These are phyloP conservation scores for Boletus pseudo-olivaceus DNA, from an alignment of 768 basidiomycete genomes.

Conservation along the genomic window DNA sequence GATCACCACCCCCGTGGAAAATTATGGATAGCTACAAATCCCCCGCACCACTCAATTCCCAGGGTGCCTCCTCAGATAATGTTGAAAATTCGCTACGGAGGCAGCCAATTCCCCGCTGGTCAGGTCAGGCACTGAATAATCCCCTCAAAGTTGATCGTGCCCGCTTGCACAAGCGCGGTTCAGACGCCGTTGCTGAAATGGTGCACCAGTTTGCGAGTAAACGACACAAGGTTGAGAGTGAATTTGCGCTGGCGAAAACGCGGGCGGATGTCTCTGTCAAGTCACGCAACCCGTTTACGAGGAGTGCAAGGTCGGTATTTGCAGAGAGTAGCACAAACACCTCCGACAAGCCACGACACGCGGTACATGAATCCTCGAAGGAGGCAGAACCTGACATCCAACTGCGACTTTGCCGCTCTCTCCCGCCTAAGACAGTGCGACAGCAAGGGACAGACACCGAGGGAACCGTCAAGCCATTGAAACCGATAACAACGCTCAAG, in stretches of 20 bases:
- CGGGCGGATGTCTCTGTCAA: neutral
- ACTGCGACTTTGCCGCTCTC: conserved; percentile 7
- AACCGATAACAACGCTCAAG: conserved; percentile 29
- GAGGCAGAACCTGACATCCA: neutral
- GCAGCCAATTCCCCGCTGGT: neutral
- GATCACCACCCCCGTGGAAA: conserved; percentile 28
- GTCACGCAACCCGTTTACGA: conserved; percentile 24
- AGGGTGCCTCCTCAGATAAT: neutral
- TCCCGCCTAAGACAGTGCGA: neutral
- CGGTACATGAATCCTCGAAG: neutral
- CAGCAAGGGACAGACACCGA: neutral
- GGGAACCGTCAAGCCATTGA: conserved; percentile 16
- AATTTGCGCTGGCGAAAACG: conserved; percentile 16
- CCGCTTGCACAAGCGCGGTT: conserved; percentile 26
- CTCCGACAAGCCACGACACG: neutral
- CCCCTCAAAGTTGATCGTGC: conserved; percentile 19
- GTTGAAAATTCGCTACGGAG: neutral
- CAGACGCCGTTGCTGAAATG: conserved; percentile 19
- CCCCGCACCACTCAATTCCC: neutral
- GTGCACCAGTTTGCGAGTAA: conserved; percentile 21
- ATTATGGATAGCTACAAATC: neutral
- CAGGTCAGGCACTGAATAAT: conserved; percentile 4
- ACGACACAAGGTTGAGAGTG: conserved; percentile 19
- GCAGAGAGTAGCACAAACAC: conserved; percentile 1
- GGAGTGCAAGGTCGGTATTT: conserved; percentile 16